Conservation (phyloP, 2,329 filamentous ascomycete species). For the Trichoderma polysporum region DNA sequence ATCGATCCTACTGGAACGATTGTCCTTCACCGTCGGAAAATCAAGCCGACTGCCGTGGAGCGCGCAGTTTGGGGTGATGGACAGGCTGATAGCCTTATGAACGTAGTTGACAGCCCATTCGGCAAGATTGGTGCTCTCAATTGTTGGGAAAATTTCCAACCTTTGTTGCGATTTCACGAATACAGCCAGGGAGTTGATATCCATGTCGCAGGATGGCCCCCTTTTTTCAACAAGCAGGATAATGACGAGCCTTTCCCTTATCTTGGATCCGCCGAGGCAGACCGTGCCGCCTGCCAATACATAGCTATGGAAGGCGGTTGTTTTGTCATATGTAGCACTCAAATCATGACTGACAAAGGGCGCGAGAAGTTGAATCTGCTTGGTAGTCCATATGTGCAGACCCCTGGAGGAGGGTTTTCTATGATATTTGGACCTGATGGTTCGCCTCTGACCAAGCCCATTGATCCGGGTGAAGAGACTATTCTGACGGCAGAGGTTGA, state of each 20-base stretch:
- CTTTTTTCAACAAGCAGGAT: background rate
- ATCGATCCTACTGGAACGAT: slow-evolving; percentile 48
- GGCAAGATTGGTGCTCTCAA: slow-evolving; percentile 52
- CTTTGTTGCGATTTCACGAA: slow-evolving; percentile 3
- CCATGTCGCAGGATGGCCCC: background rate
- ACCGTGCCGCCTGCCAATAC: background rate
- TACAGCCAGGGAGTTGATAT: slow-evolving; percentile 1
- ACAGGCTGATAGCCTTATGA: slow-evolving; percentile 41
- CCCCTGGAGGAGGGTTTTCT: slow-evolving; percentile 45
- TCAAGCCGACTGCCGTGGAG: slow-evolving; percentile 49
- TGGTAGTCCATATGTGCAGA: background rate
- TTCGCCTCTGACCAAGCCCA: slow-evolving; percentile 41
- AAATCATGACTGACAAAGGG: background rate
- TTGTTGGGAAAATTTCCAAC: slow-evolving; percentile 50
- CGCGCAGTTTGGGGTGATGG: slow-evolving; percentile 52
- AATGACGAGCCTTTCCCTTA: background rate
- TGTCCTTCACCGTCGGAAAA: slow-evolving; percentile 45
- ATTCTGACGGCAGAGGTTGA: slow-evolving; percentile 51
- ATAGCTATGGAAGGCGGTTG: slow-evolving; percentile 1
- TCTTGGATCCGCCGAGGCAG: background rate
- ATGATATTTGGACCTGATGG: slow-evolving; percentile 55
- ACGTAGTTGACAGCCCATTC: slow-evolving; percentile 46
- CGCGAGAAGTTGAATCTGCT: background rate
- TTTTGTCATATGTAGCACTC: background rate
- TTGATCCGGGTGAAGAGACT: slow-evolving; percentile 43